Evolutionary conservation across 495 filamentous ascomycete genomes (phyloP).

Genomic region (Bryoglossum gracile): DNA sequence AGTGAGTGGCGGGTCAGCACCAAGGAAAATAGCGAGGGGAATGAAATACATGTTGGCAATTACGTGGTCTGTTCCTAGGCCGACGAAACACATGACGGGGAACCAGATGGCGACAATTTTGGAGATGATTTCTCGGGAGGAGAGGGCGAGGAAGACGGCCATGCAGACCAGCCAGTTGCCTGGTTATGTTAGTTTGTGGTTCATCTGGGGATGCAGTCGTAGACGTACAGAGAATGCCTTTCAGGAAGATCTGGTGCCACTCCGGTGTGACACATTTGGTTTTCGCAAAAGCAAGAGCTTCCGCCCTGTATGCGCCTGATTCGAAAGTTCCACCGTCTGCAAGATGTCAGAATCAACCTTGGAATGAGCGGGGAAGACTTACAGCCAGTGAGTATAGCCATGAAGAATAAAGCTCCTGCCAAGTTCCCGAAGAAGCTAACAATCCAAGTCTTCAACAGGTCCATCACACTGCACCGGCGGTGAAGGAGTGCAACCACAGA

Average conservation of each 20-base stretch:
- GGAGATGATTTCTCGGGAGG: conserved; percentile 46
- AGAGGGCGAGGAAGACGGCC: conserved; percentile 48
- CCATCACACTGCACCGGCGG: conserved; percentile 39
- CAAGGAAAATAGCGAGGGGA: conserved; percentile 47
- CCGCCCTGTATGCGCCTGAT: conserved; percentile 39
- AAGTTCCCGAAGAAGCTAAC: conserved; percentile 55
- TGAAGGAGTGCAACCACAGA: conserved; percentile 50
- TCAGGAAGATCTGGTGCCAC: conserved; percentile 54
- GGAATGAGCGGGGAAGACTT: conserved; percentile 18
- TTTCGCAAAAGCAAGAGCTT: conserved; percentile 45
- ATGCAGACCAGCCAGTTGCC: conserved; percentile 58
- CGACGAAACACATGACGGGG: conserved; percentile 54
- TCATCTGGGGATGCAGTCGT: not conserved
- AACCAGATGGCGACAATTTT: conserved; percentile 59
- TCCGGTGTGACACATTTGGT: conserved; percentile 48
- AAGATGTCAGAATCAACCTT: not conserved
- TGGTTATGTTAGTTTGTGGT: not conserved
- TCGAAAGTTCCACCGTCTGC: conserved; percentile 51
- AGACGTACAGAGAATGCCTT: conserved; percentile 45
- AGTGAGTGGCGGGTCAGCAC: conserved; percentile 37
- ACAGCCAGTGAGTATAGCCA: conserved; percentile 53
- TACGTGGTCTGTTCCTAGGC: conserved; percentile 53
- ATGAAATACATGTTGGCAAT: conserved; percentile 62
- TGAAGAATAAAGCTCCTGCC: conserved; percentile 51
- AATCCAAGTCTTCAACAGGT: conserved; percentile 47